Base-by-base conservation (phyloP, 306 rosid species). In the Inga leiocalycina region DNA sequence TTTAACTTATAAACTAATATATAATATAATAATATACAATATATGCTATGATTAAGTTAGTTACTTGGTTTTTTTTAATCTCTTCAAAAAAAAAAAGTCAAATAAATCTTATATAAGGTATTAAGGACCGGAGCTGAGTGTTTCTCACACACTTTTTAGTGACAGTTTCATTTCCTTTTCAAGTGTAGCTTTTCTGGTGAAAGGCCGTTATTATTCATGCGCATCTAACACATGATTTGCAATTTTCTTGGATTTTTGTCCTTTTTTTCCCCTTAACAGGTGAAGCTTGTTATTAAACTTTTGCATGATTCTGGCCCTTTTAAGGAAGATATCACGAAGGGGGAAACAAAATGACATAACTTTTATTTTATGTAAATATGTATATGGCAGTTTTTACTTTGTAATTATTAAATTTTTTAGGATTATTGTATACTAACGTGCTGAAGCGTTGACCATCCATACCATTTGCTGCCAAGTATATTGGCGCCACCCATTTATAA, bases 241-340 rank as follows among this genome's bases (percentile, higher is more conserved):
- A 4, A 48, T 16, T 24, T 34, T 34, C 8, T 32, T 9, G 46
- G 44, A 48, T 46, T 41, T 12, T 79, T 79, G 37, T n/a, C 52
- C 30, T 19, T 24, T 30, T 4, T 74, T 67, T 35, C 3, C 6
- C 6, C 6, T 39, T 39, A 39, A 74, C 92, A 95, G 98, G 91
- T 95, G 81, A 88, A 91, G 89, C 90, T 87, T 39, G 97, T 92
- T 8, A 91, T 84, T 71, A 88, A 93, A 86, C 89, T 95, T 41
- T 34, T 93, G 79, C 91, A 84, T 54, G 98, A 95, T 7, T 92
- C 98, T 35, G 93, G 99, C 45, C 99, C 99, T 62, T 92, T 93
- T 20, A 95, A 93, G 84, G 98, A 92, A 83, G 92, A 88, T 41
- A 13, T 84, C 62, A 37, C 79, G 27, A 87, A 81, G 80, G 74